Evolutionary conservation across 306 rosid species (phyloP).

Genomic region (Vigna hirtella): DNA sequence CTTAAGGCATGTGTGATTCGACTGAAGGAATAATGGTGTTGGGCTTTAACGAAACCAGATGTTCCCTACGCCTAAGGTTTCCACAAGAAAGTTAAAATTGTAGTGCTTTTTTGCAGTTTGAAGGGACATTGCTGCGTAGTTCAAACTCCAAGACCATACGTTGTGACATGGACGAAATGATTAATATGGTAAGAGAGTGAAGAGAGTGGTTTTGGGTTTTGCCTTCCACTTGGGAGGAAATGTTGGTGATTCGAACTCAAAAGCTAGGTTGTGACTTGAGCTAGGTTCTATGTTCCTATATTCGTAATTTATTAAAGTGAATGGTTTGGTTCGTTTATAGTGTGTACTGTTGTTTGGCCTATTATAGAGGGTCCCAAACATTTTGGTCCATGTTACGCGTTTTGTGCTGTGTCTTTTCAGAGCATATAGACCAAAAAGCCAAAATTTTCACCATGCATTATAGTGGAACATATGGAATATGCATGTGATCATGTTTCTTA

Average conservation of each 20-base stretch:
- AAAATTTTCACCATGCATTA: constrained; percentile 36
- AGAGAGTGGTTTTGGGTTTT: constrained; percentile 47
- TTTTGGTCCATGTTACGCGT: constrained; percentile 41
- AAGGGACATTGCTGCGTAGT: constrained; percentile 39
- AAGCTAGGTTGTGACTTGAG: constrained; percentile 40
- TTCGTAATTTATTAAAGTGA: constrained; percentile 21
- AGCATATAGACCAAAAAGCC: constrained; percentile 45
- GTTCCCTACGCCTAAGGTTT: constrained; percentile 49
- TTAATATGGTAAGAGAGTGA: constrained; percentile 31
- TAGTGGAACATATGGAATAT: constrained; percentile 32
- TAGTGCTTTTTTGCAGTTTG: constrained; percentile 50
- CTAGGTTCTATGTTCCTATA: constrained; percentile 50
- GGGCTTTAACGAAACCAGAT: constrained; percentile 64
- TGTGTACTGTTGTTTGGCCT: constrained; percentile 25
- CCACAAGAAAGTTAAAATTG: constrained; percentile 32
- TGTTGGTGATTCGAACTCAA: constrained; percentile 41
- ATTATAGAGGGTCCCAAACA: constrained; percentile 42
- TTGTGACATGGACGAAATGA: constrained; percentile 36
- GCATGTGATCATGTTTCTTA: constrained; percentile 42
- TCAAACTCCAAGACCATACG: constrained; percentile 41
- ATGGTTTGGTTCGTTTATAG: constrained; percentile 26
- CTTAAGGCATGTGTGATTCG: constrained; percentile 41
- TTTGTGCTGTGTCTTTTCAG: constrained; percentile 50
- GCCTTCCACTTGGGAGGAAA: constrained; percentile 50
- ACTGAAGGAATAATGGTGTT: constrained; percentile 59